Base-by-base conservation (phyloP, 2,329 filamentous ascomycete species). In the Zasmidium cellare region DNA sequence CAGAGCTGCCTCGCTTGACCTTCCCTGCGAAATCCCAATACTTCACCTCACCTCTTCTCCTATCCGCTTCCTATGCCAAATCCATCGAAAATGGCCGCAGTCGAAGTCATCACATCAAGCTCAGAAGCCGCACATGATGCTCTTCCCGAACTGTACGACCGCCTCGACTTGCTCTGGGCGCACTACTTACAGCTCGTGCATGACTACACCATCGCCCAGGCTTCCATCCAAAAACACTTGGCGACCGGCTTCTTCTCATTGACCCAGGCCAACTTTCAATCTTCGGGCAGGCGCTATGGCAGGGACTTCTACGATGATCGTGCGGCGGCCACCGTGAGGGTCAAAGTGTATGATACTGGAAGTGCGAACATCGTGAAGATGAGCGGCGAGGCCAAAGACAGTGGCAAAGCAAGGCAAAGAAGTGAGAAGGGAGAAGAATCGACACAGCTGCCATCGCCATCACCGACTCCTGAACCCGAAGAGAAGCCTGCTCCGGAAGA, bases 261-360 rank as follows among this genome's bases (percentile, higher is more conserved):
- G 44, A 87, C 89, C n/a, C 83, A 89, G 57, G 89, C 90, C 60
- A 91, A 92, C 75, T 92, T 90, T 74, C 78, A 83, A 24, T 84
- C 69, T 78, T 83, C 60, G 20, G 59, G 62, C 12, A 83, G 86
- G 60, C 79, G 84, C 45, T 92, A 88, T 70, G 89, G 88, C 2
- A 81, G 79, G 62, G 87, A 90, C 66, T 82, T 84, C 68, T 93
- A 90, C 70, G 88, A 92, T 72, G 82, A 85, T 63, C 82, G 89
- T 48, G 61, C 65, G n/a, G 52, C 51, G 5, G 58, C 53, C 2
- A 58, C 48, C 3, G 45, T 47, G 12, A 59, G 53, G n/a, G 25
- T 63, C 14, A 12, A 35, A 9, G 35, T 59, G 9, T 14, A 51
- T n/a, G 45, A 46, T 9, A 23, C 62, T 6, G 53, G 35, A 3